A percentile compares a stretch with the other conserved stretches of the same genome.
phyloP scores from a whole-genome alignment of 495 filamentous ascomycete species.

The Tuber indicum region DNA sequence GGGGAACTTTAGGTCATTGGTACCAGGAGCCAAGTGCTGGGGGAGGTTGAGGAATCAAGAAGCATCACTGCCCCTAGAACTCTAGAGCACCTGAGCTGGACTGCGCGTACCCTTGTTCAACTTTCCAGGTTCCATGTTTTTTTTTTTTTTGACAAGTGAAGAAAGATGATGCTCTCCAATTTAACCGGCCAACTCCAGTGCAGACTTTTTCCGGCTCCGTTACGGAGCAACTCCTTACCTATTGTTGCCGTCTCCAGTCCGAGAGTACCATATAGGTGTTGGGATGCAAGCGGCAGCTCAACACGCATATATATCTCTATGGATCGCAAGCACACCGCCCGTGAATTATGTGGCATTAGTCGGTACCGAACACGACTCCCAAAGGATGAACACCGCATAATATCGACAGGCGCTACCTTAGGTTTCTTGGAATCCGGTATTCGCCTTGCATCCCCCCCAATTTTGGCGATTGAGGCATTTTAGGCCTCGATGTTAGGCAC shows the following conservation, averaged over 20 bases:
- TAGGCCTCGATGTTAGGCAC: too few species aligned
- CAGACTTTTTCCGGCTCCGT: not conserved
- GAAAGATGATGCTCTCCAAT: not conserved
- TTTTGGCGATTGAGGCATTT: too few species aligned
- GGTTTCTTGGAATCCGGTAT: too few species aligned
- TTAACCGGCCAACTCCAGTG: not conserved
- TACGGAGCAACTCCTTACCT: not conserved
- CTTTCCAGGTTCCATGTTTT: not conserved
- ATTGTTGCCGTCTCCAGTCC: not conserved
- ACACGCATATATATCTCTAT: not conserved
- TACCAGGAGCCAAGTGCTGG: not conserved
- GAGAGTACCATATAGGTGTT: not conserved
- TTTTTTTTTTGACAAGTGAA: not conserved
- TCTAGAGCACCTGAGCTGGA: not conserved
- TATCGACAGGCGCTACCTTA: not conserved
- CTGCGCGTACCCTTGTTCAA: not conserved
- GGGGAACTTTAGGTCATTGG: not conserved
- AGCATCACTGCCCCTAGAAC: not conserved
- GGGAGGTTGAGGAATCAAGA: not conserved
- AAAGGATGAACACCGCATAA: not conserved
- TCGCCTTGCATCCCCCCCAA: too few species aligned
- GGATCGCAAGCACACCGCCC: not conserved
- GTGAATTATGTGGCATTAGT: not conserved
- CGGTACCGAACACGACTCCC: not conserved
- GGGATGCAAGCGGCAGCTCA: not conserved